These are phyloP conservation scores for Cyclocybe cylindracea DNA, from an alignment of 768 basidiomycete species.

Conservation along the genomic window DNA sequence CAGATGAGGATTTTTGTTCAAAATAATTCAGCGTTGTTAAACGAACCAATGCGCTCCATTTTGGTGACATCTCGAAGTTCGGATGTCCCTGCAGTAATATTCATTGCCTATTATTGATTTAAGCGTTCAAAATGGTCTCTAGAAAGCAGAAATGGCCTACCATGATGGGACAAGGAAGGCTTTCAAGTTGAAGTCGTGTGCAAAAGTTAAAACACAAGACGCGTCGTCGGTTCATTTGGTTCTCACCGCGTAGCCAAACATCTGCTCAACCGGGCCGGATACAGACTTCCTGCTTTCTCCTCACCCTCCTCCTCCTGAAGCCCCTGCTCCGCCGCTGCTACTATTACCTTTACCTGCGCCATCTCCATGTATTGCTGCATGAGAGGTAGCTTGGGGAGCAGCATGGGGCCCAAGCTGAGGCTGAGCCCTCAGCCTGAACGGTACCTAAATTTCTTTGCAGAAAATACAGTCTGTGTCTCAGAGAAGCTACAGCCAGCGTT, in stretches of 20 bases:
- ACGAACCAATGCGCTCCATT: conserved; percentile 87
- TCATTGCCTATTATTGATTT: conserved; percentile 46
- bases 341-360: too few relatives aligned
- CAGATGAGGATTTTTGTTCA: not conserved
- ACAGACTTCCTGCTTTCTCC: too few relatives aligned
- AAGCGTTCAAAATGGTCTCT: not conserved
- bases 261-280: too few relatives aligned
- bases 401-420: too few relatives aligned
- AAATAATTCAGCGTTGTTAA: not conserved
- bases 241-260: not conserved
- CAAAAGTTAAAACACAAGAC: conserved; percentile 6
- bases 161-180: conserved; percentile 7
- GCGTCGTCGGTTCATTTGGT: conserved; percentile 16
- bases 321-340: too few relatives aligned
- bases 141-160: conserved; percentile 6
- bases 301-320: too few relatives aligned
- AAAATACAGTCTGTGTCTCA: too few relatives aligned
- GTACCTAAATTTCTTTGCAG: too few relatives aligned
- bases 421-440: too few relatives aligned
- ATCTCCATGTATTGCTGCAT: too few relatives aligned
- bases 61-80: conserved; percentile 86
- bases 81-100: conserved; percentile 76
- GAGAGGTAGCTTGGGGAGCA: too few relatives aligned
- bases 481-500: too few relatives aligned
- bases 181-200: conserved; percentile 2